phyloP scores from a whole-genome alignment of 2,329 filamentous ascomycete species.

The Pleurostoma richardsiae region DNA sequence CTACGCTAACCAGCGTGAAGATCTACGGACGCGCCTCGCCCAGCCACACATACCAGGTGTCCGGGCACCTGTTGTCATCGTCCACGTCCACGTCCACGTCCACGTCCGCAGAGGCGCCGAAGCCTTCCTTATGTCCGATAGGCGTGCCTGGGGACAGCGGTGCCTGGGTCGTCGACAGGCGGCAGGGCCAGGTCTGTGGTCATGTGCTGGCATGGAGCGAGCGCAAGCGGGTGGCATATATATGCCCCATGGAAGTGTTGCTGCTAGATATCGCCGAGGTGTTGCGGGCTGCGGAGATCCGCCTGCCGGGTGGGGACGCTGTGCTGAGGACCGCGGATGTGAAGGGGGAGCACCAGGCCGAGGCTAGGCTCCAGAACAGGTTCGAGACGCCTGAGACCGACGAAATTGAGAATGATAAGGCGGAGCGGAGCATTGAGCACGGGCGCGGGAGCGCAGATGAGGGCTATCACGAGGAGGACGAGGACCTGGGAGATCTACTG shows the following conservation, averaged over 20 bases:
- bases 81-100: not conserved
- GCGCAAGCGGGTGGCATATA: conserved; percentile 78
- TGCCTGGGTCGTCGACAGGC: conserved; percentile 84
- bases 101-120: conserved; percentile 5
- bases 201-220: conserved; percentile 87
- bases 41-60: conserved; percentile 63
- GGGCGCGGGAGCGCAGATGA: not conserved
- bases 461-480: not conserved
- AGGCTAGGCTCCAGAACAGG: no score
- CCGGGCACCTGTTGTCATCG: conserved; percentile 27
- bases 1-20: conserved; percentile 77
- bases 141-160: conserved; percentile 85
- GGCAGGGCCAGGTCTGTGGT: conserved; percentile 74
- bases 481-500: not conserved
- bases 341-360: conserved; percentile 57
- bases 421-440: not conserved
- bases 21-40: conserved; percentile 80
- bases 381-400: no score
- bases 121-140: conserved; percentile 28
- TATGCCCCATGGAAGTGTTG: conserved; percentile 90
- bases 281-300: conserved; percentile 64
- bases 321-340: conserved; percentile 24
- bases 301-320: conserved; percentile 58
- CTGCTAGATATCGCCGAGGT: conserved; percentile 80
- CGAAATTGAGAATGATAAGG: no score